A percentile compares a stretch with the other conserved stretches of the same genome.
phyloP scores from a whole-genome alignment of 108 stramenopile species.

The Fragilariopsis cylindrus region DNA sequence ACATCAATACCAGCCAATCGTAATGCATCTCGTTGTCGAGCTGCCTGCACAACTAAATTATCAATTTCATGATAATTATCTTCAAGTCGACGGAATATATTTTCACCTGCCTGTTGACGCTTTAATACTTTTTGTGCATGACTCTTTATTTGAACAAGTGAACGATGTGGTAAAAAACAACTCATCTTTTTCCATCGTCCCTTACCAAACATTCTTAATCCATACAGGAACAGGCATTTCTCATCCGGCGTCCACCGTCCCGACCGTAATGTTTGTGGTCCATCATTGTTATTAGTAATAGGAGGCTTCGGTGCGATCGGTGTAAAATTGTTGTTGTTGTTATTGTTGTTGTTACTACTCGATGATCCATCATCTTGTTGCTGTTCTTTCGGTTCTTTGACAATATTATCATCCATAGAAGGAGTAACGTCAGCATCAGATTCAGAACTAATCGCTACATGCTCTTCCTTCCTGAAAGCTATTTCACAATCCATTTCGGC shows the following conservation, averaged over 20 bases:
- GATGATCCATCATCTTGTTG: no score
- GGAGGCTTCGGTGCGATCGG: slow-evolving; percentile 3
- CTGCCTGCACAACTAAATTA: slow-evolving; percentile 33
- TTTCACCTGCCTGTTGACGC: slow-evolving; percentile 47
- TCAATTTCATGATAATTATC: slow-evolving; percentile 41
- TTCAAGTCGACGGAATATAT: slow-evolving; percentile 53
- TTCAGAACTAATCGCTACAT: slow-evolving; percentile 3
- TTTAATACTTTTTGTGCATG: slow-evolving; percentile 71
- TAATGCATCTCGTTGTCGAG: slow-evolving; percentile 29
- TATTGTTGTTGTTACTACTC: not conserved
- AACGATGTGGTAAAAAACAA: slow-evolving; percentile 48
- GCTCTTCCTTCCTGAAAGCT: not conserved
- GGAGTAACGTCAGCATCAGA: no score
- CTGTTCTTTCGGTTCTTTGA: no score
- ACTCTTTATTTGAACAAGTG: slow-evolving; percentile 60
- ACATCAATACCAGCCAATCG: slow-evolving; percentile 11
- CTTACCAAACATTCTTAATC: slow-evolving; percentile 84
- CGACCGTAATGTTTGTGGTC: slow-evolving; percentile 23
- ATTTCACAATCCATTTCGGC: slow-evolving; percentile 10
- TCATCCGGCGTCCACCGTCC: slow-evolving; percentile 93
- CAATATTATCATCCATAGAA: no score
- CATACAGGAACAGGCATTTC: slow-evolving; percentile 85
- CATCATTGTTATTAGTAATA: no score
- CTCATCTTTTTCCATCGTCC: slow-evolving; percentile 90
- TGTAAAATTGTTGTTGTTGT: not conserved